phyloP scores from a whole-genome alignment of 768 basidiomycete species.

The Boletus sensibilis region DNA sequence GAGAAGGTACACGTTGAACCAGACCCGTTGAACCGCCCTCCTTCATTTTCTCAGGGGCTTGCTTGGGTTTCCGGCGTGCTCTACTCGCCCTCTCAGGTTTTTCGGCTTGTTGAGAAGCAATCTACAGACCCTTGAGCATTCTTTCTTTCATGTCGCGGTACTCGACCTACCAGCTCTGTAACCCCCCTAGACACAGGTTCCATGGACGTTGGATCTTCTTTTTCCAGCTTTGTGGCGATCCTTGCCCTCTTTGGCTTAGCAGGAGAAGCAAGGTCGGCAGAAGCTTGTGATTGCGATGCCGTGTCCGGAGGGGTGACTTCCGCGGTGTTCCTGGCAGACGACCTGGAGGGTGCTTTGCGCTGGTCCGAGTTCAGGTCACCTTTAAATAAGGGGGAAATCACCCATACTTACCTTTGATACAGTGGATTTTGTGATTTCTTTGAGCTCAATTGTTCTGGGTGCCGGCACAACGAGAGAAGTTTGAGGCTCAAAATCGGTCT shows the following conservation, averaged over 20 bases:
- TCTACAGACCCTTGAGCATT: conserved; percentile 11
- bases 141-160: neutral
- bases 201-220: conserved; percentile 16
- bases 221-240: conserved; percentile 29
- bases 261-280: conserved; percentile 22
- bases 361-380: conserved; percentile 14
- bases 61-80: conserved; percentile 26
- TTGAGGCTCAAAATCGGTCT: conserved; percentile 28
- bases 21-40: conserved; percentile 7
- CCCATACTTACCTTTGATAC: conserved; percentile 20
- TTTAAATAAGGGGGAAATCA: neutral
- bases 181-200: conserved; percentile 3
- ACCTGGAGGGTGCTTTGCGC: conserved; percentile 31
- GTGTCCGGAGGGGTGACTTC: conserved; percentile 15
- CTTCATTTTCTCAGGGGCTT: conserved; percentile 17
- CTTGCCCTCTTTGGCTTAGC: conserved; percentile 33
- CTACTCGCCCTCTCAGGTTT: conserved; percentile 19
- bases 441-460: conserved; percentile 18
- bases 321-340: conserved; percentile 14
- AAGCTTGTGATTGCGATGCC: conserved; percentile 13
- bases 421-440: conserved; percentile 19
- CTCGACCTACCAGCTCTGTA: conserved; percentile 20
- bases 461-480: neutral
- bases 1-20: conserved; percentile 16
- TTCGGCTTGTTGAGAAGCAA: conserved; percentile 4